Evolutionary conservation across 306 rosid species (phyloP).

Genomic region (Quercus bicolor): DNA sequence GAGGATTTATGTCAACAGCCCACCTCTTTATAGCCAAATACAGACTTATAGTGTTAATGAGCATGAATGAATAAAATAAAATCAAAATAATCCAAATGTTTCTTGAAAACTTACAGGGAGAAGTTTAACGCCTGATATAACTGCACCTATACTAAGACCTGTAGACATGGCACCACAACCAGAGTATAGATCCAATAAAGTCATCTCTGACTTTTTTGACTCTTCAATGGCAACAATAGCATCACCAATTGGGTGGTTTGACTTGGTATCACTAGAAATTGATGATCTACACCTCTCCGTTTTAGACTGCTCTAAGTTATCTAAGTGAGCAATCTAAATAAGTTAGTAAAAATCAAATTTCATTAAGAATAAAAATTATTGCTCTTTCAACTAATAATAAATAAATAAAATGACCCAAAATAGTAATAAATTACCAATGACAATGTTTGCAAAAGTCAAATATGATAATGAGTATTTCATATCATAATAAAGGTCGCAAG

Average conservation of each 20-base stretch:
- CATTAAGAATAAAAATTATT: background rate
- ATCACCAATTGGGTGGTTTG: background rate
- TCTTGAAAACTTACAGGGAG: slow-evolving; percentile 29
- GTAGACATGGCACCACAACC: slow-evolving; percentile 59
- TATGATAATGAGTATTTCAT: background rate
- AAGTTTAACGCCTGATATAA: slow-evolving; percentile 35
- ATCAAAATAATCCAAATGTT: background rate
- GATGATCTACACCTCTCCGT: slow-evolving; percentile 12
- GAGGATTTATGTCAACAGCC: slow-evolving; percentile 38
- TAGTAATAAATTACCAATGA: background rate
- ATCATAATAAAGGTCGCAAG: slow-evolving; percentile 30
- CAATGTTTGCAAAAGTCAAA: background rate
- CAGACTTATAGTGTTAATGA: background rate
- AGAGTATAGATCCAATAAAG: slow-evolving; percentile 33
- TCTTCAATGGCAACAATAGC: background rate
- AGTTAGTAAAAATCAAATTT: background rate
- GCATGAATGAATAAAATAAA: background rate
- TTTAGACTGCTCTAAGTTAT: background rate
- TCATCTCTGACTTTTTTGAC: slow-evolving; percentile 12
- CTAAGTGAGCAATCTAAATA: background rate
- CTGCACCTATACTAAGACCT: slow-evolving; percentile 42
- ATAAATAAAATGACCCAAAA: background rate
- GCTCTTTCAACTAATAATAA: no score
- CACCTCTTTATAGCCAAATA: slow-evolving; percentile 31
- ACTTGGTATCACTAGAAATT: slow-evolving; percentile 24